phyloP scores from a whole-genome alignment of 202 grass and related monocot genomes.

The Musa balbisiana region DNA sequence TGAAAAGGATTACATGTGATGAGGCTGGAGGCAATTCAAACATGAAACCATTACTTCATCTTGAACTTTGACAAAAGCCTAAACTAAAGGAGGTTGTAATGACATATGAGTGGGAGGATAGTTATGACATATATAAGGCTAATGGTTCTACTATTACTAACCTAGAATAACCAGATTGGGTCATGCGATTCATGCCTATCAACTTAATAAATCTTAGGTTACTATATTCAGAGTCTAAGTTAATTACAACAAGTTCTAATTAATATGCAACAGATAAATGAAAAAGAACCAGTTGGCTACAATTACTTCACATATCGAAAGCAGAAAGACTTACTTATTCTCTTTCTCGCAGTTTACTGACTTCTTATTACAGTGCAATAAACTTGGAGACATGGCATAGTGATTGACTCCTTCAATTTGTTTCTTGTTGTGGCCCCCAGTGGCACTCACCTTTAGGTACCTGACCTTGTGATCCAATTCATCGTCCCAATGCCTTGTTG shows the following conservation, averaged over 20 bases:
- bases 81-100: too few relatives aligned
- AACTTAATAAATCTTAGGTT: too few relatives aligned
- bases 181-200: too few relatives aligned
- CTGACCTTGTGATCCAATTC: constrained; percentile 46
- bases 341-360: constrained; percentile 43
- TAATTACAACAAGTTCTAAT: background rate
- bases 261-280: background rate
- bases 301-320: background rate
- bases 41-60: too few relatives aligned
- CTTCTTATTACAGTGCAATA: constrained; percentile 56
- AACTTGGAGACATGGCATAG: constrained; percentile 55
- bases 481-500: constrained; percentile 37
- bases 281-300: background rate
- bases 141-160: too few relatives aligned
- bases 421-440: constrained; percentile 27
- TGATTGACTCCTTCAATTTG: constrained; percentile 25
- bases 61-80: too few relatives aligned
- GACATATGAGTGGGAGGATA: too few relatives aligned
- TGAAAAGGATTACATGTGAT: too few relatives aligned
- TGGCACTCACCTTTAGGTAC: constrained; percentile 44
- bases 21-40: too few relatives aligned
- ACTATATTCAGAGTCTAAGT: too few relatives aligned
- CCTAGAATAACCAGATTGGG: too few relatives aligned
- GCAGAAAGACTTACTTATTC: constrained; percentile 39
- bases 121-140: too few relatives aligned